Evolutionary conservation across 2,329 filamentous ascomycete species (phyloP), one percentile per base, ranked within the genome.

Genomic region (Aspergillus ochraceus): DNA sequence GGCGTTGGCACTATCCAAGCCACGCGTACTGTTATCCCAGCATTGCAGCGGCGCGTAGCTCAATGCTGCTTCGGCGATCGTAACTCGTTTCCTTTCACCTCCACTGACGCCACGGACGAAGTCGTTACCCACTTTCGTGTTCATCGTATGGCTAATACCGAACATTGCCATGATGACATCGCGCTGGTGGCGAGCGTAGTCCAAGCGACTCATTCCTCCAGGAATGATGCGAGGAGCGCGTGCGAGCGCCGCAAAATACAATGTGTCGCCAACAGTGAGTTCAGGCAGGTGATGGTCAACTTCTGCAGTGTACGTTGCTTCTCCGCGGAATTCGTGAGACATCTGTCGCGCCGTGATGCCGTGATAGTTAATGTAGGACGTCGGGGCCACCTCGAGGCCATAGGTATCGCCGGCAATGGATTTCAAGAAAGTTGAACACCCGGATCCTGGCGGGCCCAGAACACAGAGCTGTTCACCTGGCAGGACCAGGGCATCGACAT

Each of bases 361-460:
- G 83, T 92, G 89, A 71, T 93, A 94, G 78, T 94, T 93, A 72
- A 94, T 86, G 62, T 89, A 84, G 0, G 89, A 88, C 6, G 79
- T 75, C 2, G 87, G 76, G 52, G 90, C 88, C 20, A 93, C 81
- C 64, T 84, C 84, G 69, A 93, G 88, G 52, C 90, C 90, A 65
- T 91, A 88, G 42, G 88, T 90, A 75, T 93, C 90, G 63, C 90
- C 90, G 6, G 90, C 85, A 65, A 94, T 84, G 0, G 90, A 90
- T 80, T 94, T 94, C 59, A 95, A 80, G 64, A 93, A 86, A 1
- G 90, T 94, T 14, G 88, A 90, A 75, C 91, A 95, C 50, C 73
- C 72, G 12, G 68, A 69, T 8, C 75, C 74, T 0, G 74, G 74
- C 19, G 66, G 75, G 0, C 80, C 80, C 0, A 83, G 73, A 1